A percentile compares a stretch with the other conserved stretches of the same genome.
phyloP scores from a whole-genome alignment of 352 stramenopile genomes.

The Phytophthora fragariaefolia region DNA sequence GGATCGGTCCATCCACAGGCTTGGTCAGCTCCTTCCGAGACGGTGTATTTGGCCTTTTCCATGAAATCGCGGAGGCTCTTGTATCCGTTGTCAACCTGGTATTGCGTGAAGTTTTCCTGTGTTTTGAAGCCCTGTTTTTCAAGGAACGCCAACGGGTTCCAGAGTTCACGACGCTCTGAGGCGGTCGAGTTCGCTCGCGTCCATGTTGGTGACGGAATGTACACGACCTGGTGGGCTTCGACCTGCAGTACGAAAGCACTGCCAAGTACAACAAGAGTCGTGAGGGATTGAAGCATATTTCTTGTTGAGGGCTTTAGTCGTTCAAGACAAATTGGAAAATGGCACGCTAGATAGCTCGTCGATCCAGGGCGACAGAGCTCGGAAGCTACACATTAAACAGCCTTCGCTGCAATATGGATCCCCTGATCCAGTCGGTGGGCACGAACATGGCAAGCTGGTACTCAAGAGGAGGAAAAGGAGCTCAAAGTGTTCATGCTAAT shows the following conservation, averaged over 20 bases:
- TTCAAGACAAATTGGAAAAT: conserved; percentile 12
- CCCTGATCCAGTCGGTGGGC: conserved; percentile 2
- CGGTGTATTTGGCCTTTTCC: conserved; percentile 40
- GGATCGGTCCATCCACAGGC: conserved; percentile 38
- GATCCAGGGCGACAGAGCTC: not conserved
- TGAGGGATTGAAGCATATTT: conserved; percentile 22
- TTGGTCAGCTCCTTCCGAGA: conserved; percentile 32
- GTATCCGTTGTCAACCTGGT: conserved; percentile 40
- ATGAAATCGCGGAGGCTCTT: conserved; percentile 51
- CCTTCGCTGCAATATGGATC: not conserved
- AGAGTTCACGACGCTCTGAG: conserved; percentile 31
- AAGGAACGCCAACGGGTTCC: conserved; percentile 51
- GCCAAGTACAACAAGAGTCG: conserved; percentile 17
- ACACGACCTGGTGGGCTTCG: conserved; percentile 46
- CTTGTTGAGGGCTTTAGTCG: not conserved
- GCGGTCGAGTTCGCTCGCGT: conserved; percentile 30
- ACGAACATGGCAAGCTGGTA: not conserved
- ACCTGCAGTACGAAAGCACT: conserved; percentile 14
- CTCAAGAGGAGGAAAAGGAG: not conserved
- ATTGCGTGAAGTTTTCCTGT: conserved; percentile 45
- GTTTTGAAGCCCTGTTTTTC: conserved; percentile 50
- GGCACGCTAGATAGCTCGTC: not conserved
- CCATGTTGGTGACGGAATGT: conserved; percentile 45
- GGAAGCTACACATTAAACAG: too few species aligned
- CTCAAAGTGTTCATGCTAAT: not conserved